A percentile compares a stretch with the other conserved stretches of the same genome.
Conservation (phyloP, 2,329 filamentous ascomycete genomes). For the Claviceps citrina region DNA sequence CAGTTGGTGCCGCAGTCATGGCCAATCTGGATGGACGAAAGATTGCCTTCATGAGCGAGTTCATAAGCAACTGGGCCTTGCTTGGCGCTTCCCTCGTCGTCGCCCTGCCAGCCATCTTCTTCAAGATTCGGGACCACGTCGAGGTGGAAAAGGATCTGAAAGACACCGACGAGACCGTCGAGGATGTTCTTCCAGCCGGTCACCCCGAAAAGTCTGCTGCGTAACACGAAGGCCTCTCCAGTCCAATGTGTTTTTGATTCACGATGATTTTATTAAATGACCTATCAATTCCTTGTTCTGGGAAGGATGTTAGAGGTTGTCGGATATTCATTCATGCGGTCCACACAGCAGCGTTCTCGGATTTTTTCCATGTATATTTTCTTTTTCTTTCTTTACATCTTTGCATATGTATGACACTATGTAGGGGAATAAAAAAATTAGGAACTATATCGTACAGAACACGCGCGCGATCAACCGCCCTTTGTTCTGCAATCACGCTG, state of each 20-base stretch:
- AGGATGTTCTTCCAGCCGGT: conserved; percentile 39
- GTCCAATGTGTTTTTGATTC: background rate
- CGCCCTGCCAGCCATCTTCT: conserved; percentile 63
- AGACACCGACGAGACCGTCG: conserved; percentile 69
- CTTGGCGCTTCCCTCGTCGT: conserved; percentile 58
- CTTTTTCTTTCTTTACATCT: too few relatives aligned
- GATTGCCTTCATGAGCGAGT: conserved; percentile 51
- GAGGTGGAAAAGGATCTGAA: conserved; percentile 65
- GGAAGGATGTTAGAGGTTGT: too few relatives aligned
- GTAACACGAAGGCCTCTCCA: background rate
- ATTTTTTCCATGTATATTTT: too few relatives aligned
- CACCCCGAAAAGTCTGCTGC: conserved; percentile 1
- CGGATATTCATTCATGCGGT: too few relatives aligned
- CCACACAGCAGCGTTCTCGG: too few relatives aligned
- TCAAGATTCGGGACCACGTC: conserved; percentile 71
- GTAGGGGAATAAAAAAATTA: too few relatives aligned
- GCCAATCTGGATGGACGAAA: conserved; percentile 21
- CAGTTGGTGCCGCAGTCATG: conserved; percentile 48
- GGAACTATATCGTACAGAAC: too few relatives aligned
- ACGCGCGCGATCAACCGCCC: too few relatives aligned
- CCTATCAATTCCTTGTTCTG: too few relatives aligned
- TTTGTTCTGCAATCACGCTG: too few relatives aligned
- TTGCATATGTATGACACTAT: too few relatives aligned
- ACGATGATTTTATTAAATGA: too few relatives aligned
- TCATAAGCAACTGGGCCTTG: conserved; percentile 58